phyloP scores from a whole-genome alignment of 768 basidiomycete genomes.

The Mycena maculata region DNA sequence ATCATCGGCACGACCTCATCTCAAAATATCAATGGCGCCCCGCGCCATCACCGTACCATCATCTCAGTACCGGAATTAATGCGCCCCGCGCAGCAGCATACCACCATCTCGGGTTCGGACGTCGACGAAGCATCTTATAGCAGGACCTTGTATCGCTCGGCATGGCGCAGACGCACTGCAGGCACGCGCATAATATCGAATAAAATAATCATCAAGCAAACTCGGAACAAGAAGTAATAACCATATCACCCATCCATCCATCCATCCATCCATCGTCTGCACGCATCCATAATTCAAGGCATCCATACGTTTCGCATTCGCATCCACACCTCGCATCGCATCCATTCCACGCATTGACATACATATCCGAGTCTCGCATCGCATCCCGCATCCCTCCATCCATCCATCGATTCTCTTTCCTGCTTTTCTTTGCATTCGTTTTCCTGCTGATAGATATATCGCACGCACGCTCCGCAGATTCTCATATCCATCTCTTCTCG shows the following conservation, averaged over 20 bases:
- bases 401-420: constrained; percentile 1
- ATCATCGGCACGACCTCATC: constrained; percentile 21
- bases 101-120: no score
- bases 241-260: constrained; percentile 26
- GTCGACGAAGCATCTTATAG: constrained; percentile 9
- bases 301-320: no score
- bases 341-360: no score
- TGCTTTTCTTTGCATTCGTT: constrained; percentile 14
- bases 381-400: constrained; percentile 14
- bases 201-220: constrained; percentile 15
- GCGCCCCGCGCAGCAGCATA: constrained; percentile 4
- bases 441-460: constrained; percentile 3
- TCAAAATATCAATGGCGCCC: constrained; percentile 20
- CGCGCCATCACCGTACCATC: neutral
- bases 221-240: constrained; percentile 20
- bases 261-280: constrained; percentile 12
- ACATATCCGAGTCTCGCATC: no score
- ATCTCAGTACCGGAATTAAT: constrained; percentile 19
- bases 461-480: neutral
- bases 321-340: no score
- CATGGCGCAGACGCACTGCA: constrained; percentile 14
- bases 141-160: constrained; percentile 21
- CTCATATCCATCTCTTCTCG: neutral
- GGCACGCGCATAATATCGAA: constrained; percentile 4
- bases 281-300: no score